Evolutionary conservation across 2,329 filamentous ascomycete species (phyloP), one percentile per base, ranked within the genome.

Genomic region (Trichoderma sp.): DNA sequence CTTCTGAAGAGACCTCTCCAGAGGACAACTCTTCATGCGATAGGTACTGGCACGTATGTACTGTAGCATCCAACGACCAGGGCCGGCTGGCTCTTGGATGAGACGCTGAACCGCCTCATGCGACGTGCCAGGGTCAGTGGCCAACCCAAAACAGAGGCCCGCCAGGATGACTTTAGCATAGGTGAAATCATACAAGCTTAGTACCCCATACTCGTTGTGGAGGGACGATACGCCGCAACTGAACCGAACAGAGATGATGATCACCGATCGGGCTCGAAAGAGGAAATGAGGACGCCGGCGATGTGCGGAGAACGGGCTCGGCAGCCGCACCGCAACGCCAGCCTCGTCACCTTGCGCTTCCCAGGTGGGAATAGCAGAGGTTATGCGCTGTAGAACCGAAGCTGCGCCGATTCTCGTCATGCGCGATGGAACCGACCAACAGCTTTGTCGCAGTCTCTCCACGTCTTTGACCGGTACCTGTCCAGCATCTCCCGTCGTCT

Each of bases 161-260:
- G n/a, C 53, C 39, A 59, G 53, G 64, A 67, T 59, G 22, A 10
- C 35, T 39, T 59, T 19, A 32, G 54, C n/a, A n/a, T 29, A 67
- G 56, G 56, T 67, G 53, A 45, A 53, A 25, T 48, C 42, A 45
- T 67, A 66, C 42, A 67, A 59, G 54, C 64, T 59, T 59, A 59
- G 53, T 59, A 52, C 64, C 56, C 54, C 56, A 67, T 52, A 59
- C 29, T 57, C 19, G 7, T 32, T 63, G 66, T 61, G 66, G 66
- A 56, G 56, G 29, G 32, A 54, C 64, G 52, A 67, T 56, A 67
- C 34, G 48, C 66, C 32, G 63, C 63, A 57, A 34, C 35, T 34
- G n/a, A 57, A 29, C 63, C 57, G 37, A 60, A 67, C 29, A 67
- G 66, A 67, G 66, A 67, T 67, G 58, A 67, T 54, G 66, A 67